These are phyloP conservation scores for Dictyostelium intermedium DNA, from an alignment of 78 protist species.

Conservation along the genomic window DNA sequence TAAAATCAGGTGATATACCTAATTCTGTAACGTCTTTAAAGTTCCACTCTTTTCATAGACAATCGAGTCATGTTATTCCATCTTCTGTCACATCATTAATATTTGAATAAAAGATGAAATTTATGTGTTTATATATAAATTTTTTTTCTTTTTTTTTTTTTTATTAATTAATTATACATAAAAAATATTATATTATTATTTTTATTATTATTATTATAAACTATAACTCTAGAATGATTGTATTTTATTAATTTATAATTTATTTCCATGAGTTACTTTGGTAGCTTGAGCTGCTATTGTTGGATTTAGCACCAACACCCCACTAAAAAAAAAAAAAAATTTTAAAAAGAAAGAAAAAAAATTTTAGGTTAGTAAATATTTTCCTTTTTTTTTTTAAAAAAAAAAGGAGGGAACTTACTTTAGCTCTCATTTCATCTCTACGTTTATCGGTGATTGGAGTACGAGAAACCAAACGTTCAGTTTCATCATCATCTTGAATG, in stretches of 20 bases:
- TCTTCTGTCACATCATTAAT: neutral
- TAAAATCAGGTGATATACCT: neutral
- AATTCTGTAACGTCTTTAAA: neutral
- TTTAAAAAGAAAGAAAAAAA: too few species aligned
- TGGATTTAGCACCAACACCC: neutral
- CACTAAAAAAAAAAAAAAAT: too few species aligned
- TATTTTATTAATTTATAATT: neutral
- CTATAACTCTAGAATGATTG: neutral
- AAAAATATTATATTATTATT: neutral
- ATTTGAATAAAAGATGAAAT: neutral
- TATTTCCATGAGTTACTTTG: neutral
- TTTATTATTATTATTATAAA: neutral
- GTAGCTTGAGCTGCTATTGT: neutral
- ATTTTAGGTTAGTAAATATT: too few species aligned
- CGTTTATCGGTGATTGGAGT: slow-evolving; percentile 60
- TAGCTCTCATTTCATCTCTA: slow-evolving; percentile 41
- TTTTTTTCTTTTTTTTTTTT: neutral
- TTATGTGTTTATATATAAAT: neutral
- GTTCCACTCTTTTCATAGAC: neutral
- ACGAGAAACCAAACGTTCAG: neutral
- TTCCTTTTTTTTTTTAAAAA: too few species aligned
- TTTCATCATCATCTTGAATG: slow-evolving; percentile 59
- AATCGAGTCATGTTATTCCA: neutral
- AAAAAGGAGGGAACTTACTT: neutral
- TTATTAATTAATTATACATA: neutral